These are phyloP conservation scores for Lentinula raphanica DNA, from an alignment of 768 basidiomycete genomes.

Conservation along the genomic window DNA sequence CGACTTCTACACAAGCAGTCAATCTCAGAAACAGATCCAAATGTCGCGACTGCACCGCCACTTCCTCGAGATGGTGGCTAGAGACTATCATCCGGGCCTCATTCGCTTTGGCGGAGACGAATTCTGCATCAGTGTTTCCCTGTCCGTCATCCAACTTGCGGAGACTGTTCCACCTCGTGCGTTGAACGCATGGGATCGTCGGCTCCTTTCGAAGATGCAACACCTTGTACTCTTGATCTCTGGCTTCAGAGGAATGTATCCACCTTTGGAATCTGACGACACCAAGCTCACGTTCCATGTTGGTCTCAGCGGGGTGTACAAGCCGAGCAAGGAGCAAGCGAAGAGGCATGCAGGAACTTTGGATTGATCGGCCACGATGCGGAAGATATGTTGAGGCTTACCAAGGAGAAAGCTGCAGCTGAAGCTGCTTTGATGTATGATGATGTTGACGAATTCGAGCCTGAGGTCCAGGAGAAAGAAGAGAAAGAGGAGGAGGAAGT, in stretches of 20 bases:
- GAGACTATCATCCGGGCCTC: slow-evolving; percentile 56
- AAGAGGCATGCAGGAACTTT: slow-evolving; percentile 44
- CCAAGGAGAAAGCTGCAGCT: slow-evolving; percentile 23
- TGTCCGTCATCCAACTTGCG: slow-evolving; percentile 49
- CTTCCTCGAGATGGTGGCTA: slow-evolving; percentile 54
- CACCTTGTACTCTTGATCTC: slow-evolving; percentile 62
- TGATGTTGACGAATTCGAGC: slow-evolving; percentile 17
- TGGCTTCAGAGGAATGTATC: slow-evolving; percentile 49
- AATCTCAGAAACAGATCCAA: slow-evolving; percentile 46
- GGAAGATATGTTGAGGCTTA: slow-evolving; percentile 30
- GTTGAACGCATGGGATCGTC: slow-evolving; percentile 70
- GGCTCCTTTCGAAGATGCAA: slow-evolving; percentile 49
- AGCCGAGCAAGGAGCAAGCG: slow-evolving; percentile 49
- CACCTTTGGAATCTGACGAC: slow-evolving; percentile 22
- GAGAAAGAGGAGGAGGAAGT: slow-evolving; percentile 29
- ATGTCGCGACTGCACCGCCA: slow-evolving; percentile 53
- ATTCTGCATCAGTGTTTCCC: slow-evolving; percentile 50
- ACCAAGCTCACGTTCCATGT: slow-evolving; percentile 48
- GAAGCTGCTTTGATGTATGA: slow-evolving; percentile 23
- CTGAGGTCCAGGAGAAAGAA: slow-evolving; percentile 7
- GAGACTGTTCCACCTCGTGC: slow-evolving; percentile 56
- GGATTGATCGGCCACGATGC: slow-evolving; percentile 41
- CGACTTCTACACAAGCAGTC: slow-evolving; percentile 39
- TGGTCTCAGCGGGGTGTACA: slow-evolving; percentile 56
- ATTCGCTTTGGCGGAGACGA: slow-evolving; percentile 46